These are phyloP conservation scores for Botrytis fragariae DNA, from an alignment of 2,329 filamentous ascomycete species.

Conservation along the genomic window DNA sequence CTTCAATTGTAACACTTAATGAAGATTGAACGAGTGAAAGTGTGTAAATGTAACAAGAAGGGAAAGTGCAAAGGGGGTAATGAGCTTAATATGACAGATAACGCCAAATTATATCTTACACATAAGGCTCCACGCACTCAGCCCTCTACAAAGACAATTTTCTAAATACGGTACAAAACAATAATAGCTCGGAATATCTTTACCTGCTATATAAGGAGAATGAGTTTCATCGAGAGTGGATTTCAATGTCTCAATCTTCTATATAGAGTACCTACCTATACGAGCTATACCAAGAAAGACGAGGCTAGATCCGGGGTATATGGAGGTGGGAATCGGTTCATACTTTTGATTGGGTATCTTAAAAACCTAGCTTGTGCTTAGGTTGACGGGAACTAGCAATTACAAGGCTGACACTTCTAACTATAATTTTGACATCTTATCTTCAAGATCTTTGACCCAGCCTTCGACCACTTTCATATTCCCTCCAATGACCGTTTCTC, in stretches of 20 bases:
- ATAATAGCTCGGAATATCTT: not conserved
- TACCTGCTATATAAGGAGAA: not conserved
- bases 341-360: slow-evolving; percentile 22
- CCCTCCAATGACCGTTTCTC: slow-evolving; percentile 66
- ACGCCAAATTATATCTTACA: slow-evolving; percentile 9
- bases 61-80: slow-evolving; percentile 13
- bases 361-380: not conserved
- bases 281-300: not conserved
- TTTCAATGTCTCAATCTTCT: not conserved
- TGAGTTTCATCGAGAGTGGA: not conserved
- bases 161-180: not conserved
- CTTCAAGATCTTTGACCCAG: slow-evolving; percentile 87
- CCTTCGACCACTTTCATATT: slow-evolving; percentile 84
- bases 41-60: not conserved
- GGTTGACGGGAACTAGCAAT: not conserved
- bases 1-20: not conserved
- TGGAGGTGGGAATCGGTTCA: not conserved
- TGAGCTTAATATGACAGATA: slow-evolving; percentile 9
- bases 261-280: not conserved
- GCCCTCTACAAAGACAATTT: slow-evolving; percentile 1
- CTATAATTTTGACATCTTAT: slow-evolving; percentile 59
- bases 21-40: not conserved
- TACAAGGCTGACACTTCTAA: slow-evolving; percentile 18
- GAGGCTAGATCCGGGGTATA: slow-evolving; percentile 14
- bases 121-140: slow-evolving; percentile 4